Base-by-base conservation (phyloP, 2,329 filamentous ascomycete genomes). In the Colletotrichum sp. region DNA sequence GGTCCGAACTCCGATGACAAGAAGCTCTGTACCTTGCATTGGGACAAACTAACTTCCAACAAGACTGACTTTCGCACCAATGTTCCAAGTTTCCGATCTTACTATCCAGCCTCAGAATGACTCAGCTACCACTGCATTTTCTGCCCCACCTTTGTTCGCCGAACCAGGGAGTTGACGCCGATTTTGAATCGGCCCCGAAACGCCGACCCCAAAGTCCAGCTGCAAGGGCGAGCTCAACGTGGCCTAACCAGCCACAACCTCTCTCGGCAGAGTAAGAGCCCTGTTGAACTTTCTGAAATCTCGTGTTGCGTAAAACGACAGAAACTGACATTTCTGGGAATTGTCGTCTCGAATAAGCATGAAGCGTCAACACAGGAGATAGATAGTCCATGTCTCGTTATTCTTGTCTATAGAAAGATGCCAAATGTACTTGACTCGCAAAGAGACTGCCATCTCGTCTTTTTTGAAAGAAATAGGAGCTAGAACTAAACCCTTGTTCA, bases 381-480 rank as follows among this genome's bases (percentile, higher is more conserved):
- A 48, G 5, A 48, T n/a, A 21, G 18, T 7, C 1, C 2, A 12
- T 48, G 18, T 48, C 9, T 48, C 38, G 1, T n/a, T 0, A n/a
- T 12, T 48, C 5, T n/a, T 48, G 0, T 0, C 18, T 0, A 48
- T 4, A 0, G 0, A n/a, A 43, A 0, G 5, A n/a, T n/a, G 0
- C 5, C 3, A 12, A 48, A 12, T 12, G 6, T 21, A 4, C 1
- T 48, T n/a, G 9, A 0, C 38, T 48, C 9, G 0, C 38, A 21
- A 48, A 12, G 1, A n/a, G 18, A 43, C 0, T 12, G 5, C 18
- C 5, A 0, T 18, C 4, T 1, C 18, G 38, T n/a, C 18, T 43
- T 1, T 0, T n/a, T 2, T 1, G 4, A 2, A 43, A n/a, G 9
- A n/a, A 12, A n/a, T 12, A 2, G 0, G 5, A 48, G 18, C 18